Conservation (phyloP, 2,329 filamentous ascomycete species). For the Colletotrichum liriopes region DNA sequence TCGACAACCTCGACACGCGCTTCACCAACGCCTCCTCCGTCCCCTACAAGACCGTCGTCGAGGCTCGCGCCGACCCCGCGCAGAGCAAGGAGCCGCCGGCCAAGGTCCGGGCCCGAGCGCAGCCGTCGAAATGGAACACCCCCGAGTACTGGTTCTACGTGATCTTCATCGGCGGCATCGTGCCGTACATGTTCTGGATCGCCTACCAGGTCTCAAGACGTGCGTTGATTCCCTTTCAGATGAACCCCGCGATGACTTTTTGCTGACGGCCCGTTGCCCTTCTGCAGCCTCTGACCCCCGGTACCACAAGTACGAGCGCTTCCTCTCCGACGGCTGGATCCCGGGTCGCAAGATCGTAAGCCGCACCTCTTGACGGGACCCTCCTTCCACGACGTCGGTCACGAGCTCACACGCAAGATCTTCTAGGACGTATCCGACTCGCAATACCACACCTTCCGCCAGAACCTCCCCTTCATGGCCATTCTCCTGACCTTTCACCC, state of each 20-base stretch:
- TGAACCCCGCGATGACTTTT: neutral
- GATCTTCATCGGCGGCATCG: slow-evolving; percentile 72
- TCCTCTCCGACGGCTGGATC: slow-evolving; percentile 89
- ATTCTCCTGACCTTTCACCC: slow-evolving; percentile 85
- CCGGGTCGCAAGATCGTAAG: slow-evolving; percentile 89
- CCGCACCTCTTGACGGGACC: slow-evolving; percentile 30
- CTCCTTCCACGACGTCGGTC: slow-evolving; percentile 22
- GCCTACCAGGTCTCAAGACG: slow-evolving; percentile 88
- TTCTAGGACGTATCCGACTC: slow-evolving; percentile 88
- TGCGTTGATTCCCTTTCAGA: slow-evolving; percentile 56
- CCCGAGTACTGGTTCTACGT: slow-evolving; percentile 90
- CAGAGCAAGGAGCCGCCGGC: slow-evolving; percentile 58
- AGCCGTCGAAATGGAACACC: slow-evolving; percentile 86
- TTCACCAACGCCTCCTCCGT: slow-evolving; percentile 80
- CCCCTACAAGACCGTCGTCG: slow-evolving; percentile 73
- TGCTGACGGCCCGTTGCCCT: slow-evolving; percentile 6
- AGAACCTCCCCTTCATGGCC: slow-evolving; percentile 87
- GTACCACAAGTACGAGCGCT: slow-evolving; percentile 80
- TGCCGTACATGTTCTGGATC: slow-evolving; percentile 94
- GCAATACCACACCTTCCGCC: slow-evolving; percentile 89
- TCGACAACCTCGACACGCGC: slow-evolving; percentile 73
- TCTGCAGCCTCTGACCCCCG: slow-evolving; percentile 83
- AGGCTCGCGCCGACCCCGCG: slow-evolving; percentile 59
- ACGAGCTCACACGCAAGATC: slow-evolving; percentile 1
- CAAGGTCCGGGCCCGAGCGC: slow-evolving; percentile 61